phyloP scores from a whole-genome alignment of 805 yeast genomes.

The Suhomyces faveliae region DNA sequence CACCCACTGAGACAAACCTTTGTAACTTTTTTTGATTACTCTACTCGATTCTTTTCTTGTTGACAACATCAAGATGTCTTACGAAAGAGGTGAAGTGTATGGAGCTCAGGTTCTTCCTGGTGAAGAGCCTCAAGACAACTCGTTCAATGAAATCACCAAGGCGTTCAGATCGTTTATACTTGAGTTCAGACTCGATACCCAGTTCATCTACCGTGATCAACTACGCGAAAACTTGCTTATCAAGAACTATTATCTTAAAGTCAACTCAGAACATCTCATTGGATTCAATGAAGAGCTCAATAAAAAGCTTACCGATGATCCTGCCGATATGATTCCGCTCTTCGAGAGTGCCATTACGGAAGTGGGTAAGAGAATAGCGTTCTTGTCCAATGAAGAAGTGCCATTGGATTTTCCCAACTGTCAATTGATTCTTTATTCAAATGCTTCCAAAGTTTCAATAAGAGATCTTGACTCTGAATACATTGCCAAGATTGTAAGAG shows the following conservation, averaged over 20 bases:
- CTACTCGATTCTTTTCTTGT: too few species aligned
- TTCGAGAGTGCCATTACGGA: conserved; percentile 83
- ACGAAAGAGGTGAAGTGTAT: conserved; percentile 68
- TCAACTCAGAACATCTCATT: conserved; percentile 80
- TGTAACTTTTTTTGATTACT: not conserved
- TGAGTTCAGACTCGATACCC: conserved; percentile 80
- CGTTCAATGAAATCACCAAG: conserved; percentile 66
- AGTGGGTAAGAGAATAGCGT: conserved; percentile 73
- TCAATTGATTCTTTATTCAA: conserved; percentile 75
- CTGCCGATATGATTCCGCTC: conserved; percentile 81
- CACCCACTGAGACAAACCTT: not conserved
- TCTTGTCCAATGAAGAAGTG: conserved; percentile 50
- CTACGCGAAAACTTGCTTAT: conserved; percentile 82
- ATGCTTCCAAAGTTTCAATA: conserved; percentile 68
- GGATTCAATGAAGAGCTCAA: conserved; percentile 87
- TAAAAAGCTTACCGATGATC: conserved; percentile 80
- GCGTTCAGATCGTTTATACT: conserved; percentile 80
- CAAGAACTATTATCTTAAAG: conserved; percentile 67
- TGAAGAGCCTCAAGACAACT: conserved; percentile 62
- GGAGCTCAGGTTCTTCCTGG: conserved; percentile 87
- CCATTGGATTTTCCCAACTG: conserved; percentile 68
- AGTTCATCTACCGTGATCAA: conserved; percentile 87
- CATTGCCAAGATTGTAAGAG: conserved; percentile 83
- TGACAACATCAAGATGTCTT: conserved; percentile 51
- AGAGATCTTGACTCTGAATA: conserved; percentile 84